phyloP scores from a whole-genome alignment of 2,329 filamentous ascomycete genomes.

The Penicillium olsonii region DNA sequence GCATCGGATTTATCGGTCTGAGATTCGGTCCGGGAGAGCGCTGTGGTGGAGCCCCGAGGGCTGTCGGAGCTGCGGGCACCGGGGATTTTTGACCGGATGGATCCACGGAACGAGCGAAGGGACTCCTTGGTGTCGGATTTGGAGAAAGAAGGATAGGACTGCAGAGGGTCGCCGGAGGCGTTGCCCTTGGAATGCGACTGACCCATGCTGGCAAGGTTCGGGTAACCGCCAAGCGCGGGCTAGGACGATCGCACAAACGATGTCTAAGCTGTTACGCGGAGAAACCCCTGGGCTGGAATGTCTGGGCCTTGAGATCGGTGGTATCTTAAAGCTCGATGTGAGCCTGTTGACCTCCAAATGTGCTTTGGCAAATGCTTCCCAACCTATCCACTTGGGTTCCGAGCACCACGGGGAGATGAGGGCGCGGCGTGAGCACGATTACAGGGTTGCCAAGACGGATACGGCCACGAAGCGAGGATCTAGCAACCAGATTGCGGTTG shows the following conservation, averaged over 20 bases:
- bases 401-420: not conserved
- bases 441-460: not conserved
- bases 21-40: slow-evolving; percentile 62
- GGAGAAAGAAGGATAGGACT: slow-evolving; percentile 88
- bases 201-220: slow-evolving; percentile 46
- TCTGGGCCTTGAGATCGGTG: slow-evolving; percentile 28
- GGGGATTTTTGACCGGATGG: slow-evolving; percentile 85
- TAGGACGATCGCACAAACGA: slow-evolving; percentile 24
- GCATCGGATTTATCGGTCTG: slow-evolving; percentile 67
- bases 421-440: not conserved
- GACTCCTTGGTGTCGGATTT: slow-evolving; percentile 93
- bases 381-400: not conserved
- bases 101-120: slow-evolving; percentile 77
- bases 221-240: slow-evolving; percentile 36
- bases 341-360: slow-evolving; percentile 3
- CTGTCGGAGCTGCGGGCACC: slow-evolving; percentile 68
- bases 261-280: slow-evolving; percentile 25
- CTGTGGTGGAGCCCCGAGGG: slow-evolving; percentile 71
- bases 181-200: slow-evolving; percentile 56
- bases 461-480: not conserved
- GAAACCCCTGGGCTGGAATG: slow-evolving; percentile 32
- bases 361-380: not conserved
- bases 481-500: not conserved
- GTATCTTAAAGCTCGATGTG: slow-evolving; percentile 22
- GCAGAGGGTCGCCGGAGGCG: slow-evolving; percentile 64